Percentiles rank a stretch among this genome's conserved stretches.
phyloP scores from a whole-genome alignment of 306 rosid genomes.

The Rosa rugosa region DNA sequence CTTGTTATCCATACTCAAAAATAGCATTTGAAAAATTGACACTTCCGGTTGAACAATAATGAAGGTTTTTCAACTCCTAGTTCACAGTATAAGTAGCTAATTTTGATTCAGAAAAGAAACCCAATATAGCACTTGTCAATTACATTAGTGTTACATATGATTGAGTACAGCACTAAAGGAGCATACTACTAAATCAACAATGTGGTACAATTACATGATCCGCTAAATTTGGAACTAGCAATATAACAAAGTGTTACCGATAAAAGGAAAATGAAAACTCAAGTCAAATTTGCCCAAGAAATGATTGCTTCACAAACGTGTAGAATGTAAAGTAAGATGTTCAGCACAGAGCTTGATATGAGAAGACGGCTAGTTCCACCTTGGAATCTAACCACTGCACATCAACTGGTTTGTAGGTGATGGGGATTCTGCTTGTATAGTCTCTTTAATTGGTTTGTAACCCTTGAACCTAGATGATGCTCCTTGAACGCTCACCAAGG shows the following conservation, averaged over 20 bases:
- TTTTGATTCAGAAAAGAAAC: background rate
- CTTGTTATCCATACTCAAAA: background rate
- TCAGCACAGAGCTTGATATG: background rate
- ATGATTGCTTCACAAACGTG: background rate
- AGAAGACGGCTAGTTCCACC: background rate
- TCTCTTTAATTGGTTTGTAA: background rate
- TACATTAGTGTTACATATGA: background rate
- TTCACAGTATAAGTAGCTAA: background rate
- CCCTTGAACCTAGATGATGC: background rate
- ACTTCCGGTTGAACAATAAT: background rate
- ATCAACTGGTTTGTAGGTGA: background rate
- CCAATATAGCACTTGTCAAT: background rate
- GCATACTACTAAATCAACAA: background rate
- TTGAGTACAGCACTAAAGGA: background rate
- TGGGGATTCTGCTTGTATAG: background rate
- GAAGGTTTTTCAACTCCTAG: background rate
- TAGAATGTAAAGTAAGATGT: background rate
- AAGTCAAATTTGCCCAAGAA: background rate
- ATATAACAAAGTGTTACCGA: background rate
- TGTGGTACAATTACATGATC: background rate
- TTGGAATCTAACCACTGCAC: background rate
- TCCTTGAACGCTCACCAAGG: background rate
- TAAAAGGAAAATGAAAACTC: background rate
- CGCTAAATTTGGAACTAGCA: slow-evolving; percentile 3
- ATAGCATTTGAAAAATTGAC: background rate